Base-by-base conservation (phyloP, 75 land plant genomes). In the Cunninghamia lanceolata region DNA sequence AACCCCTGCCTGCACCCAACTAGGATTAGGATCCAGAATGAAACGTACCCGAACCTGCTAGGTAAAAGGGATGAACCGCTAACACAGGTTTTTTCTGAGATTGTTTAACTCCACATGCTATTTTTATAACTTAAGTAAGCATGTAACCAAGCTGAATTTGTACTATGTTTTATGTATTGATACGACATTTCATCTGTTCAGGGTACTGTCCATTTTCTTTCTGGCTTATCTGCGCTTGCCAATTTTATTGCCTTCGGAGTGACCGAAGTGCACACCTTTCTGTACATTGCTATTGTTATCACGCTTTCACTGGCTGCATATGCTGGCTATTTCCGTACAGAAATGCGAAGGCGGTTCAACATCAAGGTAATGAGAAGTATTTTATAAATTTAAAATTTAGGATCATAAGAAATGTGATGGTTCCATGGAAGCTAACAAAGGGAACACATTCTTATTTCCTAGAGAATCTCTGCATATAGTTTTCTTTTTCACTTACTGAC, bases 281-380 rank as follows among this genome's bases (percentile, higher is more conserved):
- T 96, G 16, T 95, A 92, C 84, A 15, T 92, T 83, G 90, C 90
- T 16, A 40, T 93, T 84, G 85, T 88, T 59, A 85, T 91, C 47
- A 86, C 89, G n/a, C 75, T 96, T 77, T 91, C 86, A 32, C 14
- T 89, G 42, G 95, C 88, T 63, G 56, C 85, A 34, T 96, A 96
- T 89, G 75, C 87, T 84, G 95, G 97, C 1, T 92, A 89, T 82
- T 94, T 87, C 42, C 94, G 99, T 1, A 90, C 91, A 36, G 93
- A 89, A 66, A 95, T 96, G 1, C 90, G 91, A 80, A 92, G 84
- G 88, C 90, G 93, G 82, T 94, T 96, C 84, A 96, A 96, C 59
- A 94, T 95, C 15, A 91, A 86, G 89, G 99, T 96, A 87, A 34
- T 87, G 54, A 28, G 1, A n/a, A 53, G 50, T 1, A 6, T 75